phyloP scores from a whole-genome alignment of 306 rosid genomes.

The Prunus davidiana region DNA sequence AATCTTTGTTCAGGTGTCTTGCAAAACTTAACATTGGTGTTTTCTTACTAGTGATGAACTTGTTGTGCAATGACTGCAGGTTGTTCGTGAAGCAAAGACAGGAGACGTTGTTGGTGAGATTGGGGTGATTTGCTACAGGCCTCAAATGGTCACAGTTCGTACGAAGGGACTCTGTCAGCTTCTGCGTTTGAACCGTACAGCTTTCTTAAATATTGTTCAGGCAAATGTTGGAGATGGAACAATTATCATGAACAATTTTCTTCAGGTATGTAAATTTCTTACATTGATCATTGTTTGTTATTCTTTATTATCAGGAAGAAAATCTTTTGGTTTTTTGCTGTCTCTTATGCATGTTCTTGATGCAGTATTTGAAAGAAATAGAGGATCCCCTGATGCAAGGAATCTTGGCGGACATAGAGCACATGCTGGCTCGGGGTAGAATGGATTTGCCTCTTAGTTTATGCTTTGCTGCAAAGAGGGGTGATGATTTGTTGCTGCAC shows the following conservation, averaged over 20 bases:
- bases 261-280: conserved; percentile 31
- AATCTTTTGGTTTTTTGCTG: not conserved
- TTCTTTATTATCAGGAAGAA: not conserved
- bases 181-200: conserved; percentile 60
- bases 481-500: conserved; percentile 45
- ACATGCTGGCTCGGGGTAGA: conserved; percentile 53
- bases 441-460: conserved; percentile 57
- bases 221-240: conserved; percentile 77
- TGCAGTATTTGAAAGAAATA: conserved; percentile 48
- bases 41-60: conserved; percentile 1
- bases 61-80: conserved; percentile 35
- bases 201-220: conserved; percentile 50
- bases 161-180: conserved; percentile 70
- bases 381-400: conserved; percentile 38
- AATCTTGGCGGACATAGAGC: conserved; percentile 50
- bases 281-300: not conserved
- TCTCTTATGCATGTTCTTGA: conserved; percentile 11
- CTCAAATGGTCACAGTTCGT: conserved; percentile 65
- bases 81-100: conserved; percentile 42
- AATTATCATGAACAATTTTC: conserved; percentile 62
- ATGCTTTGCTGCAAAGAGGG: conserved; percentile 62
- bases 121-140: conserved; percentile 76
- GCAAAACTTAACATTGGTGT: not conserved
- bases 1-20: not conserved
- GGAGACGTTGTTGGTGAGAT: conserved; percentile 69